Percentiles rank a stretch among this genome's conserved stretches.
Conservation (phyloP, 345 rosid genomes). For the Eucalyptus victrix region DNA sequence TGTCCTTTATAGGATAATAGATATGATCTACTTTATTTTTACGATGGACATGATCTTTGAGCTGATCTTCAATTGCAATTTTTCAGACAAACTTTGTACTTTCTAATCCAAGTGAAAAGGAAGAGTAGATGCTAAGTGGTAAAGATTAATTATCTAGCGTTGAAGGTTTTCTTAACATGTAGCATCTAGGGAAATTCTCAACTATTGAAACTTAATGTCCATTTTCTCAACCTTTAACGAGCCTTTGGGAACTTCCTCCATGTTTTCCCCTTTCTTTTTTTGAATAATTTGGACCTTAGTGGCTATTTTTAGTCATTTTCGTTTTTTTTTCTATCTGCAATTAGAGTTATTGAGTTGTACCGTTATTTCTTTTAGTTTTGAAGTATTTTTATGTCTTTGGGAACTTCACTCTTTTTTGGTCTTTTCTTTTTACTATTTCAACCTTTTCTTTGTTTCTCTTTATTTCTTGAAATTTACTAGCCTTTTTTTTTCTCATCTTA, state of each 20-base stretch:
- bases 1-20: background rate
- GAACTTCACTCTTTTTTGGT: background rate
- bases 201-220: background rate
- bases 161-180: background rate
- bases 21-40: background rate
- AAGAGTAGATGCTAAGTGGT: background rate
- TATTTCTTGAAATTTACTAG: background rate
- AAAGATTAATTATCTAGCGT: background rate
- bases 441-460: background rate
- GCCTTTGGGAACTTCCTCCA: background rate
- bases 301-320: background rate
- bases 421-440: background rate
- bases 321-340: background rate
- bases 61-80: background rate
- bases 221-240: background rate
- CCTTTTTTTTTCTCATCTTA: background rate
- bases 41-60: background rate
- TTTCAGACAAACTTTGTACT: background rate
- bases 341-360: background rate
- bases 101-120: background rate
- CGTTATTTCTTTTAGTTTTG: background rate
- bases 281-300: background rate
- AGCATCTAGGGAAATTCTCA: background rate
- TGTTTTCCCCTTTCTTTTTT: background rate
- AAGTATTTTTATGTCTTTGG: background rate